Base-by-base conservation (phyloP, 305 asterid species). In the Fraxinus paxiana region DNA sequence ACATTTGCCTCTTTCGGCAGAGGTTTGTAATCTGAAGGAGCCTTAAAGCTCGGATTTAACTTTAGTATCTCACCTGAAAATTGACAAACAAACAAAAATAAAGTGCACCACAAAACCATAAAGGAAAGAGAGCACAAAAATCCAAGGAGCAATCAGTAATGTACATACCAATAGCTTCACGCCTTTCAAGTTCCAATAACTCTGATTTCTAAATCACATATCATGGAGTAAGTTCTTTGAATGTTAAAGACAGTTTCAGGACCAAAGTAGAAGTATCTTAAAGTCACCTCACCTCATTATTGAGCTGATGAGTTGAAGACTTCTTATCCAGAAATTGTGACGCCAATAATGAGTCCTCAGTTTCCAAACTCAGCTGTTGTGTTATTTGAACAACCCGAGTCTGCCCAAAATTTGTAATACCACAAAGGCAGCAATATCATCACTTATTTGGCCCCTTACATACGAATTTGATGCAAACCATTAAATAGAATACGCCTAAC, bases 1-100 rank as follows among this genome's bases (percentile, higher is more conserved):
- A 94, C 91, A 82, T 90, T 92, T 15, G 89, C 97, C 88, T 92
- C 99, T 88, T 92, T 92, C 79, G 86, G 86, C 83, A 92, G 76
- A 88, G 98, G 98, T 86, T 87, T 92, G 88, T 94, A 94, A 85
- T 92, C 94, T 72, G 92, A 85, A 74, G 98, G 97, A 78, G 91
- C 90, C 88, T 92, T 96, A 83, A 90, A 94, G 81, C 90, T 83
- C 35, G 98, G 94, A 87, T 92, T 92, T 77, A 94, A 86, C 88
- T 88, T 90, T 65, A 96, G 87, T 77, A 94, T 79, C 88, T 96
- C 98, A 81, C 96, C 98, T 96, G 91, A 73, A 90, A 85, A 82
- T 61, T 41, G 22, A 81, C 37, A 72, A 48, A 9, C 82, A 43
- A 69, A 82, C 8, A 31, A 22, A 51, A 81, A 28, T 72, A 51